phyloP scores from a whole-genome alignment of 371 early-diverging fungal species.

The Rhizopus delemar region DNA sequence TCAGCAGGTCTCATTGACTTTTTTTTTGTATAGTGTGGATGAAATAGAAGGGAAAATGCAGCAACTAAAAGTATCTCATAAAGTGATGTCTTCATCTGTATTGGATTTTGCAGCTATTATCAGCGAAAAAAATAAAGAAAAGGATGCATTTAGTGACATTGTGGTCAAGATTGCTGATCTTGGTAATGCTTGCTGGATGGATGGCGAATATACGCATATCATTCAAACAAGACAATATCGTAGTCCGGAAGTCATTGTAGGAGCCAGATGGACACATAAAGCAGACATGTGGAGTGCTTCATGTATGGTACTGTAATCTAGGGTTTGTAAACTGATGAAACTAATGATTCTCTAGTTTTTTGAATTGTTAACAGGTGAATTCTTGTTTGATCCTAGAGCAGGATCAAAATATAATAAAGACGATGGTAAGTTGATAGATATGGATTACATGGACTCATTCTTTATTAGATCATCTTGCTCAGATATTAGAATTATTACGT shows the following conservation, averaged over 20 bases:
- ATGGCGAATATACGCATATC: conserved; percentile 92
- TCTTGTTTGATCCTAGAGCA: conserved; percentile 90
- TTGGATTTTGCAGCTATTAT: conserved; percentile 33
- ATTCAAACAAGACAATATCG: conserved; percentile 98
- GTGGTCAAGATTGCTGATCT: conserved; percentile 95
- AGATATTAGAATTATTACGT: conserved; percentile 91
- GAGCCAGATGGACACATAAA: conserved; percentile 83
- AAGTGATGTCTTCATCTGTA: conserved; percentile 32
- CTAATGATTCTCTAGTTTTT: conserved; percentile 24
- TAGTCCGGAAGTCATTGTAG: conserved; percentile 97
- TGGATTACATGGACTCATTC: background rate
- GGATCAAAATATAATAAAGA: conserved; percentile 86
- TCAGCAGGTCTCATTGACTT: too few relatives aligned
- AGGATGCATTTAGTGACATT: conserved; percentile 42
- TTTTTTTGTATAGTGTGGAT: background rate
- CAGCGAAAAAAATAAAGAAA: background rate
- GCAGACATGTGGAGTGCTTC: conserved; percentile 97
- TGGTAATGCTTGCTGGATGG: conserved; percentile 95
- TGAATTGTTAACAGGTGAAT: conserved; percentile 94
- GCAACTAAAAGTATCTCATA: conserved; percentile 12
- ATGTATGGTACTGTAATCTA: conserved; percentile 67
- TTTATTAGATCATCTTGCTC: conserved; percentile 89
- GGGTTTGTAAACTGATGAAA: too few relatives aligned
- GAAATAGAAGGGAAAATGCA: conserved; percentile 14
- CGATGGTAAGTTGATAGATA: conserved; percentile 61